These are phyloP conservation scores for Gossypium aridum DNA, from an alignment of 441 rosid genomes.

Conservation along the genomic window DNA sequence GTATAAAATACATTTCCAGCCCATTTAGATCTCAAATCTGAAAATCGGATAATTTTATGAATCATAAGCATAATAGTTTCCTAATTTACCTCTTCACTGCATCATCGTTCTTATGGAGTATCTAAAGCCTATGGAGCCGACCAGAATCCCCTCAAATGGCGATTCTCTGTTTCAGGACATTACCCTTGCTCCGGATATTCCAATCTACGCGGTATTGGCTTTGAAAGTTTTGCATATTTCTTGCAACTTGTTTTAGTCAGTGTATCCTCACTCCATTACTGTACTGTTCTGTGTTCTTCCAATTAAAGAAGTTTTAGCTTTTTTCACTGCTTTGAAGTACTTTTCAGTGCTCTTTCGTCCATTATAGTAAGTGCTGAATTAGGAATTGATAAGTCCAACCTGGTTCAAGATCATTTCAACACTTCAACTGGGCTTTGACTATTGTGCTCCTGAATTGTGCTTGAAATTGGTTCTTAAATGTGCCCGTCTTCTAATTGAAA, in stretches of 20 bases:
- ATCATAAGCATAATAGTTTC: not conserved
- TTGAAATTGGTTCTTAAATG: not conserved
- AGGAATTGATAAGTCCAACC: not conserved
- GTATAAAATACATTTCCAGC: no score
- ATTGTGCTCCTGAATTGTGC: not conserved
- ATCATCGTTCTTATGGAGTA: not conserved
- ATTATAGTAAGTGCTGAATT: not conserved
- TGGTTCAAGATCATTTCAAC: not conserved
- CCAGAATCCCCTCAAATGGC: not conserved
- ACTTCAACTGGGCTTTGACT: not conserved
- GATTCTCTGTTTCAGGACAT: conserved; percentile 31
- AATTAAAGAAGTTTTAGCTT: not conserved
- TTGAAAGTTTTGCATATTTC: not conserved
- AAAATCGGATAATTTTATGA: no score
- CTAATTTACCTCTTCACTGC: not conserved
- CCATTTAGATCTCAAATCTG: not conserved
- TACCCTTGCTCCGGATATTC: conserved; percentile 33
- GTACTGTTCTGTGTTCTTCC: not conserved
- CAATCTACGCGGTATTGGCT: conserved; percentile 32
- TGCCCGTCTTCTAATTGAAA: not conserved
- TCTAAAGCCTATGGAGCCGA: not conserved
- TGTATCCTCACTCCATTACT: not conserved
- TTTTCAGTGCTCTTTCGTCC: not conserved
- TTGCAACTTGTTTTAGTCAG: not conserved
- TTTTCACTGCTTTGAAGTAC: not conserved